Evolutionary conservation across 2,329 filamentous ascomycete genomes (phyloP), one percentile per base, ranked within the genome.

Genomic region (Ophiosphaerella korrae): DNA sequence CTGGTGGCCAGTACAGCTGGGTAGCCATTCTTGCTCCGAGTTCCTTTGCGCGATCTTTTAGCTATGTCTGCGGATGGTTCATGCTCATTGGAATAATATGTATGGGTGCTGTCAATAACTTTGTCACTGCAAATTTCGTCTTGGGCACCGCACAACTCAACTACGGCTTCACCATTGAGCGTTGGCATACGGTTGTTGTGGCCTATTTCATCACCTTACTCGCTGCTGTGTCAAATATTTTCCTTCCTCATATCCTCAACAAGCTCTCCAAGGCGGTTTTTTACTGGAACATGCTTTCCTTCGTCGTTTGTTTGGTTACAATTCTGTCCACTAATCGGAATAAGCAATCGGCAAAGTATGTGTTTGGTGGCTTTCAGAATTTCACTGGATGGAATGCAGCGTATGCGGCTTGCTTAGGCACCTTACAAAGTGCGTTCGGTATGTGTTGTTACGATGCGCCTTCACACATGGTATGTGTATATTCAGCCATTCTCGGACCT

Each of bases 1-100:
- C 81, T 7, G 80, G 82, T 29, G 80, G 83, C 6, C 81, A 84
- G 58, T 84, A 84, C 59, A 80, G 76, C 1, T 83, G 83, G 82
- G 82, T 84, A 13, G 81, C 80, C 3, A 78, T 83, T 1, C 71
- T 84, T 6, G 79, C 82, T 5, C 82, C 82, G 2, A 76, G 62
- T 11, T 61, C 55, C 50, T 64, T 63, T 55, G 70, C 73, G 5
- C 59, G 70, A 52, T 69, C 68, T 6, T 63, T 74, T 26, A 70
- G 66, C 11, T 75, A 76, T 51, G 59, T 76, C 35, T 73, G 72
- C 41, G 74, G 74, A 18, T 75, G 73, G 74, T 65, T 65, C 52
- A 63, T 68, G 58, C 49, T 65, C 13, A 61, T 58, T 21, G 75
- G 78, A 3, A 73, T 81, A 29, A 67, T 82, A 2, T 77, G 79